Base-by-base conservation (phyloP, 805 yeast species). In the Blastobotrys attinorum region DNA sequence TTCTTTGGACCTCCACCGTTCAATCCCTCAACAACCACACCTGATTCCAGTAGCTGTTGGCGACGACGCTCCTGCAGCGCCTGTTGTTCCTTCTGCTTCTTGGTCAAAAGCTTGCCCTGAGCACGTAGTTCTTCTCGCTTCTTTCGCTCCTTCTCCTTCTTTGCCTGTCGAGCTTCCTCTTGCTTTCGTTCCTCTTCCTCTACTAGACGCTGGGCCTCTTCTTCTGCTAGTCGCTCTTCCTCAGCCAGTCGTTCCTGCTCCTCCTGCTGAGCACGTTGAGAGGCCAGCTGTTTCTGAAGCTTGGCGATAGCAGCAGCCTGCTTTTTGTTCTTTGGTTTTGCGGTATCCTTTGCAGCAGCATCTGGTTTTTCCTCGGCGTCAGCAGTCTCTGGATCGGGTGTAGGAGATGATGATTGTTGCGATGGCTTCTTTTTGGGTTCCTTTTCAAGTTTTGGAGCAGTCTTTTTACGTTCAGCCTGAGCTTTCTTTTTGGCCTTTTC, bases 71-170 rank as follows among this genome's bases (percentile, higher is more conserved):
- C 97, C 57, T 81, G 76, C 33, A 80, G 65, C 43, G 80, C 85
- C 69, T 85, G 84, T 62, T 88, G 95, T 65, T 88, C 96, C 67
- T 84, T 87, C 72, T 92, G 98, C 62, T 89, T 90, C 71, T 86
- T 92, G 47, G 96, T 84, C 60, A 92, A 69, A 44, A 81, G 79
- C 62, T 92, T 92, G 59, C 99, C 99, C 67, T 90, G 97, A 29
- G 96, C 92, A 67, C 85, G 86, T 63, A 92, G 77, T 67, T 86
- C 90, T 58, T 92, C 98, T 53, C 77, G 82, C 72, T 83, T 88
- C 47, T 75, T 74, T 66, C 75, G 83, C 58, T 90, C 97, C 62
- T 78, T 84, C 65, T 92, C 98, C 58, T 80, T 86, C 76, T 84
- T 90, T 44, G 66, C 66, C n/a, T 54, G 53, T 41, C 69, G 69